These are phyloP conservation scores for Chaetomium cochliodes DNA, from an alignment of 495 filamentous ascomycete genomes.

Conservation along the genomic window DNA sequence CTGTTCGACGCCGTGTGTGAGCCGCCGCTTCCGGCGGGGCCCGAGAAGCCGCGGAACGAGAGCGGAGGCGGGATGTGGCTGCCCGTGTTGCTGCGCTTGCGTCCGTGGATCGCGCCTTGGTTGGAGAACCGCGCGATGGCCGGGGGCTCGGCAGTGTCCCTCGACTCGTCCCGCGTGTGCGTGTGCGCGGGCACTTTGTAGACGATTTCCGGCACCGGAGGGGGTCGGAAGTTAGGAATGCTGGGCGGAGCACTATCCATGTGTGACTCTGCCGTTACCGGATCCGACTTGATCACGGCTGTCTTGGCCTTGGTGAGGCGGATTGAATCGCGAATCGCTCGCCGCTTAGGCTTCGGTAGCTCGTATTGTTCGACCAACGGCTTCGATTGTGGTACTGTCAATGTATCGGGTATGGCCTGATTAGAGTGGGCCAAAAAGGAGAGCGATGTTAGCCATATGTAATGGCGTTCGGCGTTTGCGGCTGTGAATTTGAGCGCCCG, in stretches of 20 bases:
- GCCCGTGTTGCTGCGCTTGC: constrained; percentile 83
- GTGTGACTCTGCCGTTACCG: constrained; percentile 25
- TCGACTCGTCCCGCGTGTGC: constrained; percentile 44
- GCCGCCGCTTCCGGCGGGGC: constrained; percentile 48
- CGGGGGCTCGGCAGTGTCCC: constrained; percentile 69
- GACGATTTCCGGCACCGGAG: constrained; percentile 25
- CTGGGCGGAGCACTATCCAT: constrained; percentile 33
- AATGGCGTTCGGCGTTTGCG: constrained; percentile 77
- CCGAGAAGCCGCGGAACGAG: constrained; percentile 74
- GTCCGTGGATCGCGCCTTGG: constrained; percentile 54
- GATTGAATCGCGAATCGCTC: constrained; percentile 83
- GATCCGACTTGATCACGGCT: constrained; percentile 43
- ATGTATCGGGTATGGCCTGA: constrained; percentile 67
- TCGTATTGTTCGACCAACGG: constrained; percentile 50
- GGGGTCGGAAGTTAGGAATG: constrained; percentile 33
- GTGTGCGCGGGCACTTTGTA: constrained; percentile 32
- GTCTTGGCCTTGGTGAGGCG: constrained; percentile 79
- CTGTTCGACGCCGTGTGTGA: constrained; percentile 48
- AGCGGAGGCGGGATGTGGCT: constrained; percentile 62
- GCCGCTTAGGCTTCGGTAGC: constrained; percentile 44
- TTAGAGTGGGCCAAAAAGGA: constrained; percentile 90
- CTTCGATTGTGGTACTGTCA: constrained; percentile 57
- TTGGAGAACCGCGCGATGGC: constrained; percentile 71
- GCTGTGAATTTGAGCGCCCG: constrained; percentile 96
- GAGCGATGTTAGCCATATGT: constrained; percentile 89